Evolutionary conservation across 345 rosid species (phyloP), one percentile per base, ranked within the genome.

Genomic region (Hibiscus syriacus): DNA sequence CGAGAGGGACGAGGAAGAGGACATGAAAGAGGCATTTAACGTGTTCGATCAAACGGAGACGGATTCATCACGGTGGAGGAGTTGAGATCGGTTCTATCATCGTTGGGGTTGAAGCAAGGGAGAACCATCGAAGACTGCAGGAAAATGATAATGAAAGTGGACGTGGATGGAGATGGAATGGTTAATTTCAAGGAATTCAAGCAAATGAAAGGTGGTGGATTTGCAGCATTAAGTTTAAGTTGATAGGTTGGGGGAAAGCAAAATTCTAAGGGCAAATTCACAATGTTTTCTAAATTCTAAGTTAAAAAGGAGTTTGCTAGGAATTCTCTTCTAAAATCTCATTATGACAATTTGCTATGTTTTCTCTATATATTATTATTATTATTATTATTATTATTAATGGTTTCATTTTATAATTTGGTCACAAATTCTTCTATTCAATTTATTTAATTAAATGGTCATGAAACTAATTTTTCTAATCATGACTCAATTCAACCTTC

Each of bases 101-200:
- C 92, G 36, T 68, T 94, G 71, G 97, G 98, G 54, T 83, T 89
- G 61, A 87, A 86, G 75, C 98, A 89, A 73, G 98, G 99, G 49
- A 80, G 90, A 68, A 80, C 92, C 1, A 27, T 85, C 11, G 99
- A 91, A 71, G 98, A 91, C 60, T 91, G 96, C 81, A 84, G 78
- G 83, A 77, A 17, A 60, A 94, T 94, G 97, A 94, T 91, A 64
- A 84, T 77, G 71, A 91, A 84, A 80, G 98, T 91, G 23, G 98
- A 91, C 25, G 95, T 78, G 20, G 99, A 94, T 73, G 99, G 99
- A 49, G 99, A 91, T 75, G 99, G 98, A 5, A 91, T 78, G 97
- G 88, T 94, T 9, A 75, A 89, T 71, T 89, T 73, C 69, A 82
- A 76, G 29, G 99, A 94, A 7, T 94, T 94, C 72, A 85, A 84